phyloP scores from a whole-genome alignment of 768 basidiomycete species.

The Termitomyces sp. region DNA sequence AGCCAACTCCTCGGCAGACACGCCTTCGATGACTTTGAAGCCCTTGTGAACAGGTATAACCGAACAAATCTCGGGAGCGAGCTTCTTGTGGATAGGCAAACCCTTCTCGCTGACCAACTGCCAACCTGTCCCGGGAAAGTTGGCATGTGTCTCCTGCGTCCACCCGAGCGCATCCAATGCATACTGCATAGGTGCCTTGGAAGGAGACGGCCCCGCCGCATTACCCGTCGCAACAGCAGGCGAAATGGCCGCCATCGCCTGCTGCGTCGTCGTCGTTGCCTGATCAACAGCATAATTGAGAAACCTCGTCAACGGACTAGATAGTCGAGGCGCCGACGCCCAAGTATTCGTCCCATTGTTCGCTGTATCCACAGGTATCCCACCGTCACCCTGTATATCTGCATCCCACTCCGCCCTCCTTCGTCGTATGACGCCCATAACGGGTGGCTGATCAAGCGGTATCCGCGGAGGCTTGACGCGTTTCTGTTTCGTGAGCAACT shows the following conservation, averaged over 20 bases:
- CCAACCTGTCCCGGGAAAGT: constrained; percentile 64
- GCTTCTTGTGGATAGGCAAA: constrained; percentile 69
- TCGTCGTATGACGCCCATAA: constrained; percentile 65
- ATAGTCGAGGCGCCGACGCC: constrained; percentile 60
- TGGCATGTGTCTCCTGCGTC: constrained; percentile 67
- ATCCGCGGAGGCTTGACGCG: constrained; percentile 81
- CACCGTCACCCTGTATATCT: constrained; percentile 32
- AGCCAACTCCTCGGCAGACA: constrained; percentile 89
- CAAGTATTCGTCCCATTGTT: constrained; percentile 28
- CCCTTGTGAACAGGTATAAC: constrained; percentile 83
- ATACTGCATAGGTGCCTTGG: constrained; percentile 73
- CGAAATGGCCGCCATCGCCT: constrained; percentile 74
- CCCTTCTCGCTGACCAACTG: constrained; percentile 73
- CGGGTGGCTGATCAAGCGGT: constrained; percentile 91
- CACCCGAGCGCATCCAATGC: constrained; percentile 81
- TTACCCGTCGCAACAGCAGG: constrained; percentile 45
- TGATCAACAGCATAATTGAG: constrained; percentile 75
- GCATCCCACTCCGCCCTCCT: constrained; percentile 73
- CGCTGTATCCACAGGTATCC: constrained; percentile 14
- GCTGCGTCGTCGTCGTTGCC: constrained; percentile 69
- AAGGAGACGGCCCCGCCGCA: constrained; percentile 42
- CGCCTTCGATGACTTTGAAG: constrained; percentile 88
- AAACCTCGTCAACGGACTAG: constrained; percentile 69
- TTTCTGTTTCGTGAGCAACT: constrained; percentile 78
- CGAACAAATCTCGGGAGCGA: constrained; percentile 74